phyloP scores from a whole-genome alignment of 2,329 filamentous ascomycete species.

The Fusarium floridanum region DNA sequence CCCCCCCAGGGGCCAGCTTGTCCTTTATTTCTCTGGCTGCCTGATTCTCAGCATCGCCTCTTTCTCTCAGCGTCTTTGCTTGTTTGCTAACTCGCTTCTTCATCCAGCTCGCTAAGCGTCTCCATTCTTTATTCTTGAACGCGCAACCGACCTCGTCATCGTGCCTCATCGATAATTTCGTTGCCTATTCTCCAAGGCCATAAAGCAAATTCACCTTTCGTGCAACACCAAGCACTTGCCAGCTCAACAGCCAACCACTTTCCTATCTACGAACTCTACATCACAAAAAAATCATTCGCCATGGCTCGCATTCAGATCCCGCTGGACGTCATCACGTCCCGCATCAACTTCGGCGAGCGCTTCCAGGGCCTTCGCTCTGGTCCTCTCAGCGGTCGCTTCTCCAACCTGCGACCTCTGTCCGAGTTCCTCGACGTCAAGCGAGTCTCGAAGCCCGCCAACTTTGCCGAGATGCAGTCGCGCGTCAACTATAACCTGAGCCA shows the following conservation, averaged over 20 bases:
- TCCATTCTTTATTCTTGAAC: constrained; percentile 37
- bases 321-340: constrained; percentile 89
- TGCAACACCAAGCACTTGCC: constrained; percentile 24
- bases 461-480: constrained; percentile 88
- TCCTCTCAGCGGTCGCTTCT: constrained; percentile 84
- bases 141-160: constrained; percentile 40
- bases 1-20: constrained; percentile 39
- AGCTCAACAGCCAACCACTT: constrained; percentile 14
- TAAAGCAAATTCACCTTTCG: constrained; percentile 31
- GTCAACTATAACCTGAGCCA: constrained; percentile 98
- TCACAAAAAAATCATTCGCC: constrained; percentile 31
- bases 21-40: constrained; percentile 38
- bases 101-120: constrained; percentile 34
- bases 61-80: background rate
- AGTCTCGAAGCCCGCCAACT: constrained; percentile 92
- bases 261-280: constrained; percentile 26
- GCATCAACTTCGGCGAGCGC: constrained; percentile 86
- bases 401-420: constrained; percentile 89
- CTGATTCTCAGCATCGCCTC: constrained; percentile 15
- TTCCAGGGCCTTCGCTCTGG: constrained; percentile 87
- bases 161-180: constrained; percentile 42
- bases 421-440: constrained; percentile 98
- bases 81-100: constrained; percentile 25
- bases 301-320: constrained; percentile 96
- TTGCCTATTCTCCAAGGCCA: constrained; percentile 38